Evolutionary conservation across 176 grass and related monocot species (phyloP), one percentile per base, ranked within the genome.

Genomic region (Alopecurus myosuroides): DNA sequence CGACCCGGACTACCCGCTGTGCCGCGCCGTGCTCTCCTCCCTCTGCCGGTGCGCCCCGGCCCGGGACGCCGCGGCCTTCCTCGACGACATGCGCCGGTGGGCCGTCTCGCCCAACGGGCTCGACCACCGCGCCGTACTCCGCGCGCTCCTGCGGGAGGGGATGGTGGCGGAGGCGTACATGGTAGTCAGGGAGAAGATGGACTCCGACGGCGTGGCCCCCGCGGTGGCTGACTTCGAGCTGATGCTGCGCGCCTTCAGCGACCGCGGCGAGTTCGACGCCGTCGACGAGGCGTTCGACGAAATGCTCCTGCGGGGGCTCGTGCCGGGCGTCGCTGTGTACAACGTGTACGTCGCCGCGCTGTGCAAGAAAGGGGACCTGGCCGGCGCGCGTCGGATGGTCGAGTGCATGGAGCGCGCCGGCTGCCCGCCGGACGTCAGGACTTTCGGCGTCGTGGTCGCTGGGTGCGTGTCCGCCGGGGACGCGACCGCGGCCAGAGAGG

Each of bases 281-380:
- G 87, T 87, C 18, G 85, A 91, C 17, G 79, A 92, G 74, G 78
- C 84, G 78, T 94, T 97, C 36, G 94, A 97, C 81, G 91, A 91
- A 91, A 93, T 97, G 68, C 90, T 95, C 62, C 62, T 93, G 12
- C 65, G 77, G 2, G 94, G 94, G 46, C 36, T 91, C 51, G 58
- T 89, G 49, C 94, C 90, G 1, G 82, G 77, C 73, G 34, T 61
- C 12, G 64, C 36, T 48, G 86, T 83, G 61, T 93, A 85, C 88
- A 62, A 83, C 11, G 62, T 41, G 41, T 97, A 91, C 79, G 65
- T 88, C 34, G 74, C 73, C 22, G 81, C 73, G 51, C 84, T 88
- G 25, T 85, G 78, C 79, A 86, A 78, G 45, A 83, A 68, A 46
- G 94, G 77, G 20, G 85, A 97, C 78, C 29, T 91, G 7, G 42